phyloP scores from a whole-genome alignment of 805 yeast species.

The Metschnikowia amazonensis region DNA sequence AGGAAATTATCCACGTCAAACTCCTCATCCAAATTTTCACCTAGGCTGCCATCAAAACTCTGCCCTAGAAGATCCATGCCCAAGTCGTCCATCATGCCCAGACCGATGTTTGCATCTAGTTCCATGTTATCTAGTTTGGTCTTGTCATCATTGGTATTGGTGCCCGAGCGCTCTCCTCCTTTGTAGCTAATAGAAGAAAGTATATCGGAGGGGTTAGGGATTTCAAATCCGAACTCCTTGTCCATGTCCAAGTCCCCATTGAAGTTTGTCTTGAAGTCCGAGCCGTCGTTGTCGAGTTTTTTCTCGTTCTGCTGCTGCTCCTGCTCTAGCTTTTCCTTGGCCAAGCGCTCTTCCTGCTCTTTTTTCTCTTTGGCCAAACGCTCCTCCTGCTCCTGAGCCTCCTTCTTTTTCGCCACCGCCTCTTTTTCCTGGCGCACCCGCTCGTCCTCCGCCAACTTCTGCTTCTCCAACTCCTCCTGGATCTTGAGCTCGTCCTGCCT shows the following conservation, averaged over 20 bases:
- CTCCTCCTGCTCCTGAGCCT: slow-evolving; percentile 19
- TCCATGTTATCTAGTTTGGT: slow-evolving; percentile 17
- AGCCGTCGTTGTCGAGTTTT: slow-evolving; percentile 16
- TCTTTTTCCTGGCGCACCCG: slow-evolving; percentile 21
- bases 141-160: slow-evolving; percentile 4
- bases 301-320: slow-evolving; percentile 17
- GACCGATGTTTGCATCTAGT: slow-evolving; percentile 35
- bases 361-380: slow-evolving; percentile 16
- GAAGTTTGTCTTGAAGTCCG: slow-evolving; percentile 18
- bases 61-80: slow-evolving; percentile 39
- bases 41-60: slow-evolving; percentile 25
- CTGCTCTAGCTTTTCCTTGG: slow-evolving; percentile 19
- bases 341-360: slow-evolving; percentile 19
- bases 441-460: slow-evolving; percentile 29
- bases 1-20: slow-evolving; percentile 44
- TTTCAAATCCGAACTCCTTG: slow-evolving; percentile 18
- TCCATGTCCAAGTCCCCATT: slow-evolving; percentile 24
- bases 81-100: slow-evolving; percentile 40
- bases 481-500: slow-evolving; percentile 38
- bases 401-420: slow-evolving; percentile 18
- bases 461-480: slow-evolving; percentile 34
- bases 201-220: slow-evolving; percentile 34
- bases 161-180: slow-evolving; percentile 4
- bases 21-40: slow-evolving; percentile 32
- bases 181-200: slow-evolving; percentile 27